These are phyloP conservation scores for Diplodia seriata DNA, from an alignment of 2,329 filamentous ascomycete species.

Conservation along the genomic window DNA sequence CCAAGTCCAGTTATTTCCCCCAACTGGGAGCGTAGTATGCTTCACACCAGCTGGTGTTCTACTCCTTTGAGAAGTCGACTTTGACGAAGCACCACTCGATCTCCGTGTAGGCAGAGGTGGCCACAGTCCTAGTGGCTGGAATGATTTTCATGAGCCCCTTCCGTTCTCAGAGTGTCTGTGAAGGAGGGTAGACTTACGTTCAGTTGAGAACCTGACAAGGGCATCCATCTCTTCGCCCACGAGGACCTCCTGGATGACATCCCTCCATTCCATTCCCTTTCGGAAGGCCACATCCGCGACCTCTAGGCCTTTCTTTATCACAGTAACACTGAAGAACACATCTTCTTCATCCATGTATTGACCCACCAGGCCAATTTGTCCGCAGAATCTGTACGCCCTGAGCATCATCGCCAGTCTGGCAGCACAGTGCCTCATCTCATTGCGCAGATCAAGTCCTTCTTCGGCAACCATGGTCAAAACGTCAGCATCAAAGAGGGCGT, in stretches of 20 bases:
- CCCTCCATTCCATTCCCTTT: background rate
- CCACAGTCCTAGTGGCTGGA: background rate
- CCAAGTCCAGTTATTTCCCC: background rate
- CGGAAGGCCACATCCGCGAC: background rate
- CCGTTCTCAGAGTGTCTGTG: background rate
- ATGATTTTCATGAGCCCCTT: background rate
- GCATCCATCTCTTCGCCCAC: background rate
- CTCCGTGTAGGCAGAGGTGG: background rate
- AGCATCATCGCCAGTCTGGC: background rate
- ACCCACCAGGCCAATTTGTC: background rate
- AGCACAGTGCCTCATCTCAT: background rate
- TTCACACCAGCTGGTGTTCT: background rate
- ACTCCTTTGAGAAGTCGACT: background rate
- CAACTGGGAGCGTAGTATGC: background rate
- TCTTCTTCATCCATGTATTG: background rate
- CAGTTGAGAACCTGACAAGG: background rate
- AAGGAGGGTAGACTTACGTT: background rate
- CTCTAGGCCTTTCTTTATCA: conserved; percentile 1
- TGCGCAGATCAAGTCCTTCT: background rate
- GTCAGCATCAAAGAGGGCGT: background rate
- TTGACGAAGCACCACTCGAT: background rate
- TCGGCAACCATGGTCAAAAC: background rate
- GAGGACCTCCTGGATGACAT: background rate
- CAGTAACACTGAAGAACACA: background rate
- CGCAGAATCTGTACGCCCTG: background rate